phyloP scores from a whole-genome alignment of 2,329 filamentous ascomycete species.

The Bisporella sp. region DNA sequence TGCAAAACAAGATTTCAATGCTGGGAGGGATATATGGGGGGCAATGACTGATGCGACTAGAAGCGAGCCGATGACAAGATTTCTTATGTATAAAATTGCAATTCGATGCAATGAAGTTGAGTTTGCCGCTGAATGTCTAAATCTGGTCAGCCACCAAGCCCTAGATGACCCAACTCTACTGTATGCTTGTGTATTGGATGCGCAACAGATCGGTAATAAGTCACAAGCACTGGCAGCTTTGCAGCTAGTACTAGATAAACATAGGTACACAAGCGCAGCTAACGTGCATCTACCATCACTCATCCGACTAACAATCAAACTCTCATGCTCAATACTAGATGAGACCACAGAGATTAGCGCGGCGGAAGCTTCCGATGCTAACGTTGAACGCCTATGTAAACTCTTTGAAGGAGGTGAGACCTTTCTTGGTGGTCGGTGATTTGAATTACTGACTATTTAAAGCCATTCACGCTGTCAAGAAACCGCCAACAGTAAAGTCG shows the following conservation, averaged over 20 bases:
- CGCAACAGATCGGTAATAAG: conserved; percentile 58
- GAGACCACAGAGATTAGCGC: conserved; percentile 1
- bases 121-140: conserved; percentile 56
- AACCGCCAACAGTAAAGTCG: conserved; percentile 29
- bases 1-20: conserved; percentile 44
- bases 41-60: conserved; percentile 51
- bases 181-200: conserved; percentile 75
- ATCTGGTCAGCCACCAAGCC: conserved; percentile 46
- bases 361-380: conserved; percentile 2
- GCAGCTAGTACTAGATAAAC: conserved; percentile 47
- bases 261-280: conserved; percentile 38
- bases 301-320: conserved; percentile 52
- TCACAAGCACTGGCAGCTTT: conserved; percentile 51
- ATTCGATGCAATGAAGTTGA: conserved; percentile 51
- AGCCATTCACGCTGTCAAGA: conserved; percentile 30
- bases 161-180: conserved; percentile 55
- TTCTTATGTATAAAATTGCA: conserved; percentile 69
- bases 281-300: conserved; percentile 55
- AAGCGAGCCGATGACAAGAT: conserved; percentile 59
- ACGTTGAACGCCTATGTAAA: conserved; percentile 44
- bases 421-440: not conserved
- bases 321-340: conserved; percentile 38
- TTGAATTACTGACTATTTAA: conserved; percentile 1
- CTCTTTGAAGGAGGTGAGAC: conserved; percentile 42
- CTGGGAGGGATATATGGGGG: conserved; percentile 48